Conservation (phyloP, 495 filamentous ascomycete species). For the Aspergillus cristatus region DNA sequence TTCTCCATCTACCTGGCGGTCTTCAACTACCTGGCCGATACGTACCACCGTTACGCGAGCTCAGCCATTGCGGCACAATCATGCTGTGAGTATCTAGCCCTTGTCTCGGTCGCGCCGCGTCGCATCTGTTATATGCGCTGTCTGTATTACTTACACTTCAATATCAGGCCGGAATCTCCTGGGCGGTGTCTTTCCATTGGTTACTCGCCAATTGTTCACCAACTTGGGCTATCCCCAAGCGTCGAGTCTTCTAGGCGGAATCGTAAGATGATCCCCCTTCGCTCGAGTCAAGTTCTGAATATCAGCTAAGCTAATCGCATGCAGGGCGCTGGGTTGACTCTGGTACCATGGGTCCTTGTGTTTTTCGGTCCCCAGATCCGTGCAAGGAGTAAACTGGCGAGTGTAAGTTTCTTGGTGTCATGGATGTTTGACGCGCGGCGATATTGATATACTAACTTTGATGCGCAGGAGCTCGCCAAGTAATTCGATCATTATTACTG, state of each 20-base stretch:
- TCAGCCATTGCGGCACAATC: constrained; percentile 84
- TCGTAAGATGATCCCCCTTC: constrained; percentile 32
- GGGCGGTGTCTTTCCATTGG: constrained; percentile 72
- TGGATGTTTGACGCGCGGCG: too few species aligned
- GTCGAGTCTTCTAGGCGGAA: constrained; percentile 64
- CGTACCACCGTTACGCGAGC: constrained; percentile 74
- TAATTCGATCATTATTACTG: too few species aligned
- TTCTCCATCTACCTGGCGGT: constrained; percentile 81
- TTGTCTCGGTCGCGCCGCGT: neutral
- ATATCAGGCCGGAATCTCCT: constrained; percentile 62
- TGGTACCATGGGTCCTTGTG: constrained; percentile 81
- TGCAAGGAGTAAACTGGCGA: constrained; percentile 69
- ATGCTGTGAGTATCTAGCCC: constrained; percentile 42
- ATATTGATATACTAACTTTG: too few species aligned
- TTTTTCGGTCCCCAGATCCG: constrained; percentile 74
- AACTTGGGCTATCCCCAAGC: constrained; percentile 65
- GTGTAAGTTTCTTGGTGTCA: constrained; percentile 19
- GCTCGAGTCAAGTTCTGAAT: neutral
- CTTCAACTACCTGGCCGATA: constrained; percentile 94
- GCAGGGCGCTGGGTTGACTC: constrained; percentile 52
- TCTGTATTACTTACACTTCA: constrained; percentile 1
- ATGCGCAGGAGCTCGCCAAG: too few species aligned
- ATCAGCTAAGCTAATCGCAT: constrained; percentile 5
- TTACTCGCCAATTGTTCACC: constrained; percentile 62
- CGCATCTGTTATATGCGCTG: too few species aligned